These are phyloP conservation scores for Daldinia vernicosa DNA, from an alignment of 495 filamentous ascomycete genomes.

Conservation along the genomic window DNA sequence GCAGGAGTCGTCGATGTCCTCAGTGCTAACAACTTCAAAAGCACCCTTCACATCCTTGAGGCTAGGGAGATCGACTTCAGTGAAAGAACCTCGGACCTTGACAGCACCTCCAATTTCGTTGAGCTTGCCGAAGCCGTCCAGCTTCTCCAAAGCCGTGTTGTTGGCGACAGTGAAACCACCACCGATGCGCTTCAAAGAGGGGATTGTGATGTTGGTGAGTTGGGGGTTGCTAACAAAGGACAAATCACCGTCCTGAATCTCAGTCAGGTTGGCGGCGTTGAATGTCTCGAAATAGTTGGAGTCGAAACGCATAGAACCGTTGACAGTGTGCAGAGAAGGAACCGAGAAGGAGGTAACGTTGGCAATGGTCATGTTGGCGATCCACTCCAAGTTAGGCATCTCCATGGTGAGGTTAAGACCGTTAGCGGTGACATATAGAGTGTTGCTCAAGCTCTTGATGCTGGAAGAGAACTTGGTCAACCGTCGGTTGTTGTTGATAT, in stretches of 20 bases:
- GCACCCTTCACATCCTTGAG: conserved; percentile 82
- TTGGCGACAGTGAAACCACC: conserved; percentile 86
- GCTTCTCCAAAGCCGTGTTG: conserved; percentile 74
- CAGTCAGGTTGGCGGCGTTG: conserved; percentile 80
- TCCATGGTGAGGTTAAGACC: conserved; percentile 63
- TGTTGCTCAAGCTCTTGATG: conserved; percentile 71
- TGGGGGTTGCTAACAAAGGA: conserved; percentile 80
- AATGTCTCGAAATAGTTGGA: conserved; percentile 76
- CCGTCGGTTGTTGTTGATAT: conserved; percentile 83
- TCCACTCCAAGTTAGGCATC: conserved; percentile 81
- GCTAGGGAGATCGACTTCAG: conserved; percentile 71
- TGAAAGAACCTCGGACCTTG: conserved; percentile 87
- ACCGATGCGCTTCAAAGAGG: conserved; percentile 69
- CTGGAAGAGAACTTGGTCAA: conserved; percentile 75
- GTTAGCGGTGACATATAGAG: conserved; percentile 73
- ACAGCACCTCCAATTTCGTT: conserved; percentile 81
- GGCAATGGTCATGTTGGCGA: conserved; percentile 85
- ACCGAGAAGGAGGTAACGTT: conserved; percentile 78
- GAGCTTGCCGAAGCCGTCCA: conserved; percentile 73
- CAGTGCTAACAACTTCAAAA: conserved; percentile 83
- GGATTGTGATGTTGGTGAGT: conserved; percentile 80
- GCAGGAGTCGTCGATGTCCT: conserved; percentile 64
- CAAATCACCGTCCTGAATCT: conserved; percentile 70
- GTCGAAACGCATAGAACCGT: conserved; percentile 84
- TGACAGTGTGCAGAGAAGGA: conserved; percentile 79